Percentiles rank a stretch among this genome's conserved stretches.
These are phyloP conservation scores for Lepiota brunneoincarnata DNA, from an alignment of 768 basidiomycete species.

Conservation along the genomic window DNA sequence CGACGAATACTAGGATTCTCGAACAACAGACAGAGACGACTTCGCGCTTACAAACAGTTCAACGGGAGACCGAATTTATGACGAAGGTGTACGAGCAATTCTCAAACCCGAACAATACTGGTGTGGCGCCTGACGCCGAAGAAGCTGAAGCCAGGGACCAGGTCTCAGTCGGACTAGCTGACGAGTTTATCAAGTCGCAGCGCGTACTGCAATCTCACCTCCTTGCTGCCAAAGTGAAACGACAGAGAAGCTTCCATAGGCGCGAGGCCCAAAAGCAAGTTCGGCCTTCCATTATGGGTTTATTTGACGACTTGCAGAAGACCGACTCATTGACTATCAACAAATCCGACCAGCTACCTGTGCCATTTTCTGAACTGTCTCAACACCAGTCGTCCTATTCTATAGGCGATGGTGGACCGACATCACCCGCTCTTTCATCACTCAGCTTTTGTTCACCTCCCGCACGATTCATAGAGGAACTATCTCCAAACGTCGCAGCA, in stretches of 20 bases:
- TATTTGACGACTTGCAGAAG: slow-evolving; percentile 45
- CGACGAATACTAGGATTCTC: slow-evolving; percentile 65
- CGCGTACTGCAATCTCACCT: slow-evolving; percentile 22
- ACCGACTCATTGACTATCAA: slow-evolving; percentile 13
- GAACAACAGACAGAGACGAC: slow-evolving; percentile 63
- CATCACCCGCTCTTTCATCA: slow-evolving; percentile 27
- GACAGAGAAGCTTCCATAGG: slow-evolving; percentile 9
- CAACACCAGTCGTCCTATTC: slow-evolving; percentile 28
- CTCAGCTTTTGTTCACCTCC: slow-evolving; percentile 19
- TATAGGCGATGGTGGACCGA: slow-evolving; percentile 25
- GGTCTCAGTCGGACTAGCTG: slow-evolving; percentile 9
- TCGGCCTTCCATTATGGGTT: slow-evolving; percentile 48
- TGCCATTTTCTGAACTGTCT: slow-evolving; percentile 27
- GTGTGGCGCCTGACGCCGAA: slow-evolving; percentile 38
- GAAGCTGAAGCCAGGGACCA: slow-evolving; percentile 16
- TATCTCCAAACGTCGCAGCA: slow-evolving; percentile 47
- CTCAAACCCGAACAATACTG: slow-evolving; percentile 48
- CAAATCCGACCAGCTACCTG: slow-evolving; percentile 23
- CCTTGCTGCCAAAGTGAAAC: slow-evolving; percentile 13
- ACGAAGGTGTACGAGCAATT: slow-evolving; percentile 68
- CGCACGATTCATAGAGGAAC: slow-evolving; percentile 14
- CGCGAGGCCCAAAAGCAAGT: slow-evolving; percentile 34
- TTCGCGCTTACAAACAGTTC: slow-evolving; percentile 61
- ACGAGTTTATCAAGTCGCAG: not conserved
- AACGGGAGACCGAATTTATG: slow-evolving; percentile 71